Conservation (phyloP, 805 yeast species). For the Metschnikowia gelsemii region DNA sequence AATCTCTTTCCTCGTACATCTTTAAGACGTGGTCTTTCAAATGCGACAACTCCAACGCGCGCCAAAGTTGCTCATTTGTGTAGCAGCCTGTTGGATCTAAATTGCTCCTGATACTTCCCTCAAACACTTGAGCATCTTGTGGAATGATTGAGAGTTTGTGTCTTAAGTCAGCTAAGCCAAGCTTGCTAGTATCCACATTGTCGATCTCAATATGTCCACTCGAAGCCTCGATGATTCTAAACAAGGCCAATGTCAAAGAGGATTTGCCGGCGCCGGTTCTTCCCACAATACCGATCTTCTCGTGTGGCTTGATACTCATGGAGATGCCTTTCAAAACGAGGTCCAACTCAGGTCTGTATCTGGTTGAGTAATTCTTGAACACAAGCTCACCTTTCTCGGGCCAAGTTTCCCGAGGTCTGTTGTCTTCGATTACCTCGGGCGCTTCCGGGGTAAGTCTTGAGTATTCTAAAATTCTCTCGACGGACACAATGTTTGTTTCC, state of each 20-base stretch:
- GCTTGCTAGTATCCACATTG: constrained; percentile 30
- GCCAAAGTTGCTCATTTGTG: constrained; percentile 41
- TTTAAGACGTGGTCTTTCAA: constrained; percentile 41
- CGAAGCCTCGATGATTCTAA: constrained; percentile 43
- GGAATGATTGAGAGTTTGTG: constrained; percentile 44
- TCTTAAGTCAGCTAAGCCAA: constrained; percentile 46
- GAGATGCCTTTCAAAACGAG: constrained; percentile 41
- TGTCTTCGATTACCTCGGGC: constrained; percentile 59
- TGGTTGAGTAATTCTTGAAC: constrained; percentile 40
- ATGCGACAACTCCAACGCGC: constrained; percentile 43
- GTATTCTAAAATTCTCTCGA: constrained; percentile 91
- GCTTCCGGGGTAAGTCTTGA: constrained; percentile 83
- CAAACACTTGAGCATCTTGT: constrained; percentile 47
- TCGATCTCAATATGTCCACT: constrained; percentile 40
- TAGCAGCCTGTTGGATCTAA: constrained; percentile 41
- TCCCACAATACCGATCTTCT: constrained; percentile 46
- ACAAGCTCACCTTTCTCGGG: constrained; percentile 39
- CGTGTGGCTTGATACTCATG: constrained; percentile 36
- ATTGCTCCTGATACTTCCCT: constrained; percentile 42
- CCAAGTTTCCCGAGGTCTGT: constrained; percentile 55
- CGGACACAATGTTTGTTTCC: constrained; percentile 95
- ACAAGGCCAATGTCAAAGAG: constrained; percentile 43
- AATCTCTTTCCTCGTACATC: constrained; percentile 35
- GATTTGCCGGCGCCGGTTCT: constrained; percentile 50
- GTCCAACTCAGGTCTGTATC: constrained; percentile 46